phyloP scores from a whole-genome alignment of 2,329 filamentous ascomycete genomes.

The Macrophomina tecta region DNA sequence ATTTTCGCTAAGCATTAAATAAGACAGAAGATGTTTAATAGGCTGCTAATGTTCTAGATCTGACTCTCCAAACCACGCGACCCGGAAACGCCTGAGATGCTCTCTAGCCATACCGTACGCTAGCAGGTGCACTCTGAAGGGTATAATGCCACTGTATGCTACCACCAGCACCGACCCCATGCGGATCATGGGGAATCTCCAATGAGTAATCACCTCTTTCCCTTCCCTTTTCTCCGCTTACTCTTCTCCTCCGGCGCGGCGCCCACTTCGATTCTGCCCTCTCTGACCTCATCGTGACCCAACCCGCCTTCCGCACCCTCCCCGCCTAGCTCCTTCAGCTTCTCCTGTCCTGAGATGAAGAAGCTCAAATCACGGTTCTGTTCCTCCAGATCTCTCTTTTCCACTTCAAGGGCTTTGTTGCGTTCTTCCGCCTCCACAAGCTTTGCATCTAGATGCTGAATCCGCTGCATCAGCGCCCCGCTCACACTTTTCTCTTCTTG shows the following conservation, averaged over 20 bases:
- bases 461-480: slow-evolving; percentile 80
- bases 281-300: slow-evolving; percentile 53
- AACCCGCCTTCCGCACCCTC: slow-evolving; percentile 73
- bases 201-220: slow-evolving; percentile 16
- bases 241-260: slow-evolving; percentile 38
- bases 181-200: too few species aligned
- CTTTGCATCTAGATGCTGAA: slow-evolving; percentile 70
- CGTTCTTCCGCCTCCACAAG: slow-evolving; percentile 61
- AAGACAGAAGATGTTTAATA: too few species aligned
- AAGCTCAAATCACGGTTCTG: slow-evolving; percentile 87
- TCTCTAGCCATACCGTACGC: background rate
- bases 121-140: background rate
- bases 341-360: slow-evolving; percentile 85
- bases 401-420: slow-evolving; percentile 44
- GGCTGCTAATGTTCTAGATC: too few species aligned
- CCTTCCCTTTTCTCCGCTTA: slow-evolving; percentile 36
- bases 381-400: slow-evolving; percentile 78
- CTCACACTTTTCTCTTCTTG: slow-evolving; percentile 88
- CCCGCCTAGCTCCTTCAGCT: slow-evolving; percentile 72
- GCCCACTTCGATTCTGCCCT: slow-evolving; percentile 40
- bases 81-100: background rate
- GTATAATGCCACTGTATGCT: background rate
- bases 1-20: too few species aligned
- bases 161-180: background rate
- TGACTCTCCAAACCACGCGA: background rate